Conservation (phyloP, 164 flowering plant species). For the Amborella trichopoda region DNA sequence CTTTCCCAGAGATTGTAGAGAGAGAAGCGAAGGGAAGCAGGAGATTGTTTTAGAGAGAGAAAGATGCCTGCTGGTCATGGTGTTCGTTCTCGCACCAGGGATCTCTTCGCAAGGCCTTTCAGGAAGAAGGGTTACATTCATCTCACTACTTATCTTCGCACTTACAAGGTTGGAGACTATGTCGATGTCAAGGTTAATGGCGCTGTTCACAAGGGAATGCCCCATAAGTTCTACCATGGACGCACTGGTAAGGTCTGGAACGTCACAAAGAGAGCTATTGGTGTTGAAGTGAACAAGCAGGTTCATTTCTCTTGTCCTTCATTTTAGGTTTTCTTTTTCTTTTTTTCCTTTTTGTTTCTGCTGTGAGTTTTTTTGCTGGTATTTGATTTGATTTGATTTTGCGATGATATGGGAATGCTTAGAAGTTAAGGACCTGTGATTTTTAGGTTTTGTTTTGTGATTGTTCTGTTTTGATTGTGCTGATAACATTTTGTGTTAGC, state of each 20-base stretch:
- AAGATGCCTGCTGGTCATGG: slow-evolving; percentile 30
- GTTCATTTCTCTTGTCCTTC: not conserved
- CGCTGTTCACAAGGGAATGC: slow-evolving; percentile 33
- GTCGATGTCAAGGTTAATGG: slow-evolving; percentile 29
- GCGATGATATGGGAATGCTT: too few species aligned
- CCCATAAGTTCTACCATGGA: slow-evolving; percentile 33
- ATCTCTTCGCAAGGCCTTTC: slow-evolving; percentile 20
- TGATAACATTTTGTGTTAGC: too few species aligned
- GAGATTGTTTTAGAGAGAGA: not conserved
- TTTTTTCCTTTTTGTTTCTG: too few species aligned
- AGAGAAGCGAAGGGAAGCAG: slow-evolving; percentile 1
- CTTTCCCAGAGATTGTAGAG: too few species aligned
- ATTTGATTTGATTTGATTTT: too few species aligned
- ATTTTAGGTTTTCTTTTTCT: not conserved
- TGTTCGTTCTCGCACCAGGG: slow-evolving; percentile 18
- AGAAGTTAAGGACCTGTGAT: too few species aligned
- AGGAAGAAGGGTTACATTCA: slow-evolving; percentile 27
- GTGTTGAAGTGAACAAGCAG: slow-evolving; percentile 21
- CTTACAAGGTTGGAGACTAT: slow-evolving; percentile 21
- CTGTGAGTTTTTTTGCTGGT: too few species aligned
- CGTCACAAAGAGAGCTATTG: slow-evolving; percentile 25
- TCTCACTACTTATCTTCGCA: slow-evolving; percentile 19
- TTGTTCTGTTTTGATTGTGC: too few species aligned
- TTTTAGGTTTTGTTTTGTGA: too few species aligned
- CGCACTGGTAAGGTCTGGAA: slow-evolving; percentile 29